phyloP scores from a whole-genome alignment of 176 grass and related monocot species.

The Elymus sibiricus region DNA sequence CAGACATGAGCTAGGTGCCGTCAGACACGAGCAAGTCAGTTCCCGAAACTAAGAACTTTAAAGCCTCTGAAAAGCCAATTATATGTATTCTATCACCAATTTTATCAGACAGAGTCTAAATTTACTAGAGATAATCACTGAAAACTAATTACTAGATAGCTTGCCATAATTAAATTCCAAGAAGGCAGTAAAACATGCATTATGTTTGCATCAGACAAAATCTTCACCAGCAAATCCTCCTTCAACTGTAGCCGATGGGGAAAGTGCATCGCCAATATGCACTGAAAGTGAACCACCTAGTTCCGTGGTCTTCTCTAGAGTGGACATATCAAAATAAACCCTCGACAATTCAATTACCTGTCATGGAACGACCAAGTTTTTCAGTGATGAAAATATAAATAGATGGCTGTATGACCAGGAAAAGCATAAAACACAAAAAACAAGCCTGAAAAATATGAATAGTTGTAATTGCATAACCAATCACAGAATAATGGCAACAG shows the following conservation, averaged over 20 bases:
- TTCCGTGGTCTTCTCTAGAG: slow-evolving; percentile 69
- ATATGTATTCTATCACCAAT: background rate
- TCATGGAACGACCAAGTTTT: slow-evolving; percentile 19
- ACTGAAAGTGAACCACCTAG: slow-evolving; percentile 78
- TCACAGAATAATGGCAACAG: background rate
- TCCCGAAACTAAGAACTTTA: background rate
- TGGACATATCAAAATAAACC: slow-evolving; percentile 82
- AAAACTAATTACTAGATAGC: background rate
- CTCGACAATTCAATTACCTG: slow-evolving; percentile 89
- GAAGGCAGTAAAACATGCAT: slow-evolving; percentile 19
- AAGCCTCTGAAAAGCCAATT: background rate
- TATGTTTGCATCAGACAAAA: slow-evolving; percentile 18
- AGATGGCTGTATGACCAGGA: slow-evolving; percentile 9
- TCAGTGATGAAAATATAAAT: slow-evolving; percentile 16
- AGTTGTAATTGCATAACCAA: background rate
- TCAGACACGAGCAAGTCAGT: background rate
- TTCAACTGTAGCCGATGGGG: slow-evolving; percentile 64
- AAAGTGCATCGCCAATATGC: slow-evolving; percentile 80
- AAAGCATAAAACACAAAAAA: slow-evolving; percentile 11
- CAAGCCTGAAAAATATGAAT: background rate
- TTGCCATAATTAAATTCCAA: background rate
- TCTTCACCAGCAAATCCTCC: slow-evolving; percentile 84
- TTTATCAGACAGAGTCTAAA: background rate
- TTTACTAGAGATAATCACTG: background rate
- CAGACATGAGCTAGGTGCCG: background rate